Base-by-base conservation (phyloP, 1,139 yeast species). In the Lodderomyces jiufengensis region DNA sequence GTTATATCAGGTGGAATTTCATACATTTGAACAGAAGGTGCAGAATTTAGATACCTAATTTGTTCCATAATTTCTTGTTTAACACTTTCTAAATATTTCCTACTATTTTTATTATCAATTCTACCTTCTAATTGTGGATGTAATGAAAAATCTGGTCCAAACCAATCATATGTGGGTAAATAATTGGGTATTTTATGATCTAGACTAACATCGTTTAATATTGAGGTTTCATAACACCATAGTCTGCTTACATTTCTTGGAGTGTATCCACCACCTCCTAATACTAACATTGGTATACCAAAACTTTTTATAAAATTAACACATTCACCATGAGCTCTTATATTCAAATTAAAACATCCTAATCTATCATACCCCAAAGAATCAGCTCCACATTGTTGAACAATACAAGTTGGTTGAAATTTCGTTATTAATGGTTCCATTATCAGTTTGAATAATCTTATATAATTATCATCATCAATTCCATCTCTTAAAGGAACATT, bases 221-320 rank as follows among this genome's bases (percentile, higher is more conserved):
- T 76, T 31, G 95, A 82, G 0, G 98, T 94, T 58, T 92, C 98
- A 55, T 84, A 88, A 32, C 96, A 79, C 98, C 98, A 92, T 27
- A 92, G 70, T 43, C 98, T 69, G 9, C 95, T 84, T 7, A 92
- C 98, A 54, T 92, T 92, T 49, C 97, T 76, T 37, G 96, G 95
- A 0, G 98, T 92, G 59, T 92, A 92, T 3, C 98, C 98, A 37
- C 98, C 98, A 24, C 98, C 98, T 20, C 98, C 98, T 10, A 92
- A 63, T 9, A 92, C 96, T 58, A 92, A 66, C 77, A 87, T 70
- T 5, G 97, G 97, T 2, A 92, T 67, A 5, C 90, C 88, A 58
- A 90, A 90, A 15, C 90, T 76, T 54, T 84, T 84, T 38, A 90
- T 81, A 58, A 79, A 90, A 46, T 80, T 78, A 24, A 90, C 95